Evolutionary conservation across 257 asterid species (phyloP).

Genomic region (Voacanga thouarsii): DNA sequence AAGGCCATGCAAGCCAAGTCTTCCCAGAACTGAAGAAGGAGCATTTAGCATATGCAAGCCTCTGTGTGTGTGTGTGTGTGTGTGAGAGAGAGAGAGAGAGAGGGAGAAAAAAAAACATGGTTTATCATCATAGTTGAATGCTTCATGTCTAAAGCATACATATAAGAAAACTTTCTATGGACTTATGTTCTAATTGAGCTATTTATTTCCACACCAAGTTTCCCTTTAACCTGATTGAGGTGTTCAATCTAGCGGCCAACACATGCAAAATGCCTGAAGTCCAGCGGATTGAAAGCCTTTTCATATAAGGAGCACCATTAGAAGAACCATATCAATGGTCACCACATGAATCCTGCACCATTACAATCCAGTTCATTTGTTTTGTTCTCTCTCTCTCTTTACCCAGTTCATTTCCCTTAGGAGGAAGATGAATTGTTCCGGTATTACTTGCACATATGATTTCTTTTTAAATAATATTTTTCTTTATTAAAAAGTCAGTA

Average conservation of each 20-base stretch:
- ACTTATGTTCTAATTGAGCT: background rate
- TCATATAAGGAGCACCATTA: background rate
- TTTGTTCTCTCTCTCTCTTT: background rate
- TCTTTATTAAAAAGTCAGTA: background rate
- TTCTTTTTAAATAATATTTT: too few relatives aligned
- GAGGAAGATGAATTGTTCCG: background rate
- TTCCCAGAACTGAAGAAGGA: background rate
- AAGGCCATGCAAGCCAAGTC: too few relatives aligned
- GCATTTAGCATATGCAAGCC: background rate
- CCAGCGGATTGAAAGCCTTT: background rate
- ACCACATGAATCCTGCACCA: background rate
- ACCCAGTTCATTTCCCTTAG: background rate
- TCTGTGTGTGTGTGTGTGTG: too few relatives aligned
- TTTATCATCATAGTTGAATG: background rate
- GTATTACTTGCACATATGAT: background rate
- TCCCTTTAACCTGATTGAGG: background rate
- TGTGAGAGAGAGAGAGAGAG: background rate
- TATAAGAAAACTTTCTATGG: background rate
- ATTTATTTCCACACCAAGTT: background rate
- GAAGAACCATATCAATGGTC: background rate
- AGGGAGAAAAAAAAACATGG: background rate
- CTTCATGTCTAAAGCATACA: background rate
- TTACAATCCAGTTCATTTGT: background rate
- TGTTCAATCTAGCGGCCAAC: background rate
- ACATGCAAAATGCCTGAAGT: background rate